phyloP scores from a whole-genome alignment of 257 asterid genomes.

The Nicotiana paniculata region DNA sequence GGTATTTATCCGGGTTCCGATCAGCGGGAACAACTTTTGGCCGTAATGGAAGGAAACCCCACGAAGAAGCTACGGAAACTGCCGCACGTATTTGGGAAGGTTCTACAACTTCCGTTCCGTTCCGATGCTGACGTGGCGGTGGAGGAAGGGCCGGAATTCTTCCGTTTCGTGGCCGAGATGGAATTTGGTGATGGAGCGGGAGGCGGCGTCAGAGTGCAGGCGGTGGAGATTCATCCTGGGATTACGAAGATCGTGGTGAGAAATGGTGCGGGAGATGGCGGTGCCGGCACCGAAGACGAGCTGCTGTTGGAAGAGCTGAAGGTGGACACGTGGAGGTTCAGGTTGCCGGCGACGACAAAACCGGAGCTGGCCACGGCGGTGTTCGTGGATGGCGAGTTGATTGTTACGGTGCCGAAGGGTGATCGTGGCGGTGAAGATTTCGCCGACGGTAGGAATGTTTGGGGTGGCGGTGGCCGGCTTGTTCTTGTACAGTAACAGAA shows the following conservation, averaged over 20 bases:
- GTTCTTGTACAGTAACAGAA: slow-evolving; percentile 38
- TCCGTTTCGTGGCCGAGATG: slow-evolving; percentile 39
- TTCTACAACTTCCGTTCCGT: slow-evolving; percentile 53
- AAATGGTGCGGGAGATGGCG: slow-evolving; percentile 10
- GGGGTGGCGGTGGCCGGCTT: slow-evolving; percentile 28
- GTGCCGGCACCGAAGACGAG: background rate
- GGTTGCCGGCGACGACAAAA: slow-evolving; percentile 38
- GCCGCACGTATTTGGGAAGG: slow-evolving; percentile 70
- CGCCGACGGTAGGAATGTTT: slow-evolving; percentile 20
- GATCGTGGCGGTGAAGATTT: slow-evolving; percentile 12
- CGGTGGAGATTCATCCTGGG: slow-evolving; percentile 68
- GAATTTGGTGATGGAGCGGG: background rate
- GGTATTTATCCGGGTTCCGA: slow-evolving; percentile 4
- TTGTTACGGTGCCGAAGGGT: slow-evolving; percentile 55
- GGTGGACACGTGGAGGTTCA: slow-evolving; percentile 57
- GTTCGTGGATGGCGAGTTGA: slow-evolving; percentile 33
- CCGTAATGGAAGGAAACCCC: slow-evolving; percentile 23
- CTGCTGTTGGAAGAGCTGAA: slow-evolving; percentile 42
- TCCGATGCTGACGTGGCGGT: slow-evolving; percentile 60
- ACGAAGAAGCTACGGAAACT: slow-evolving; percentile 47
- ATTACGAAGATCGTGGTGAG: slow-evolving; percentile 60
- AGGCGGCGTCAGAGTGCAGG: slow-evolving; percentile 36
- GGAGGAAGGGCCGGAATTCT: slow-evolving; percentile 42
- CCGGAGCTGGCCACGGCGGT: slow-evolving; percentile 51
- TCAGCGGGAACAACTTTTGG: background rate